Evolutionary conservation across 495 filamentous ascomycete species (phyloP), one percentile per base, ranked within the genome.

Genomic region (Acidomyces sp.): DNA sequence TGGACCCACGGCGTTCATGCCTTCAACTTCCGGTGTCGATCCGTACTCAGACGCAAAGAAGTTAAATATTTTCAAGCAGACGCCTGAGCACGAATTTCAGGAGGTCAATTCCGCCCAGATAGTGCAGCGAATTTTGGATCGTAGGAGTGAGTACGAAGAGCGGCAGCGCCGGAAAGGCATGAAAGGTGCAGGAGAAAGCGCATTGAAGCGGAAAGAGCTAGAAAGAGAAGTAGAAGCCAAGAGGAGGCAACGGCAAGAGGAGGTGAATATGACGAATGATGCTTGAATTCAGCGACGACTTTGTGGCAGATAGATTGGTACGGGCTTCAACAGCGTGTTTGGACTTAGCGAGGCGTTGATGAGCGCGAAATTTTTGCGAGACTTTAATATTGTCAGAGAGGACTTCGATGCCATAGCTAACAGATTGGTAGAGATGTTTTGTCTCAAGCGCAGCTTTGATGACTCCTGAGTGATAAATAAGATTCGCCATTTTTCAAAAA

Each of bases 61-160:
- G 9, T 32, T 60, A 17, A 52, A 53, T 22, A 61, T 65, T 38
- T 65, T 58, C 46, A 37, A 46, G 26, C 50, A 64, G 47, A 51
- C 64, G 34, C 34, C 45, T 0, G 55, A 62, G 12, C 90, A 99
- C 57, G 67, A 75, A 13, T 96, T 82, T 58, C 70, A 79, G 48
- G 68, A 83, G 45, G 83, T 99, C 25, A 96, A 96, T 62, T 85
- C 90, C 12, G 83, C 77, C 3, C 77, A 87, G 48, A 99, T 99
- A 52, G 86, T 96, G 44, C 72, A 77, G 35, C 66, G 90, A 18
- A 99, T 99, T 51, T 59, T 96, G 61, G 80, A 76, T 55, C 83
- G 80, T 49, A 66, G 85, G 29, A 77, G 75, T 39, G 71, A 79
- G 39, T 99, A 93, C 53, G 87, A 94, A 62, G 90, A 80, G 43